Evolutionary conservation across 2,329 filamentous ascomycete genomes (phyloP).

Genomic region (Aspergillus sp.): DNA sequence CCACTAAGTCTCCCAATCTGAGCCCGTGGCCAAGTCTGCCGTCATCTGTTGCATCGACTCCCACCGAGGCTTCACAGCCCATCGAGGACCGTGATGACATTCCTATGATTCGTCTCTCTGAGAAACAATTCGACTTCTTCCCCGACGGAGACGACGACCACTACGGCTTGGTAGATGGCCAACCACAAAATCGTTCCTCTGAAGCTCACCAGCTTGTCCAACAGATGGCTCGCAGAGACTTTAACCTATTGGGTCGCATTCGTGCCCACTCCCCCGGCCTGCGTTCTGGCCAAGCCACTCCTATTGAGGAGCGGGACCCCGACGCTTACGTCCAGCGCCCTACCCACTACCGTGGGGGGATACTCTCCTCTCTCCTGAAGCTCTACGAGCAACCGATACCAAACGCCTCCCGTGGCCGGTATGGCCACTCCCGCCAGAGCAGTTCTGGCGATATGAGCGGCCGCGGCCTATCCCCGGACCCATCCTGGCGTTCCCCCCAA

Average conservation of each 20-base stretch:
- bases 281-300: conserved; percentile 35
- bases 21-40: conserved; percentile 28
- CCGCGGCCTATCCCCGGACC: conserved; percentile 33
- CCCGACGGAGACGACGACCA: conserved; percentile 38
- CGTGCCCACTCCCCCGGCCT: conserved; percentile 31
- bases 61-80: conserved; percentile 25
- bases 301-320: conserved; percentile 45
- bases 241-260: conserved; percentile 33
- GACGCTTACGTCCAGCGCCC: conserved; percentile 68
- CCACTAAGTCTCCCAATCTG: conserved; percentile 30
- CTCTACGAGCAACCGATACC: conserved; percentile 58
- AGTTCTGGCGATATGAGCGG: conserved; percentile 33
- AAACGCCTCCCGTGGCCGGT: conserved; percentile 27
- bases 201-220: conserved; percentile 35
- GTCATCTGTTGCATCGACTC: conserved; percentile 31
- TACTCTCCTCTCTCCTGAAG: conserved; percentile 71
- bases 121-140: conserved; percentile 32
- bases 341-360: conserved; percentile 68
- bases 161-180: conserved; percentile 24
- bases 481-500: conserved; percentile 27
- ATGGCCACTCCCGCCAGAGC: conserved; percentile 30
- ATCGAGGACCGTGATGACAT: conserved; percentile 36
- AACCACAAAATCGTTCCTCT: conserved; percentile 27
- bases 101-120: conserved; percentile 33
- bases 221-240: conserved; percentile 38